Conservation (phyloP, 805 yeast species). For the Ogataea zsoltii region DNA sequence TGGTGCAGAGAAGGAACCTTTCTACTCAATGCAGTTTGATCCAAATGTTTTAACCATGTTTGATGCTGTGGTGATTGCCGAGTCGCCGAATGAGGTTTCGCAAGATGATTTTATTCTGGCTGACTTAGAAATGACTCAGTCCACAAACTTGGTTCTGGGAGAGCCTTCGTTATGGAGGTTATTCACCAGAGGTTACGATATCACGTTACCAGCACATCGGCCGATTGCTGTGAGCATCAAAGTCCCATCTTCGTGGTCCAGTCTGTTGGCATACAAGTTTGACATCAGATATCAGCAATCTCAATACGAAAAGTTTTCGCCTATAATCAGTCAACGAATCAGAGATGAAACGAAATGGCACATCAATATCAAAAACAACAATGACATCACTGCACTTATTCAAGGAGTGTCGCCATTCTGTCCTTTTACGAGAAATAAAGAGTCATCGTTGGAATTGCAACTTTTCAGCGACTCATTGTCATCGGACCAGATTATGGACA, state of each 20-base stretch:
- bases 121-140: constrained; percentile 32
- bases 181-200: constrained; percentile 39
- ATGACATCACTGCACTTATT: constrained; percentile 41
- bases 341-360: constrained; percentile 81
- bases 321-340: constrained; percentile 68
- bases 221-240: constrained; percentile 49
- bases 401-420: constrained; percentile 69
- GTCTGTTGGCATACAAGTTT: constrained; percentile 53
- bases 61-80: constrained; percentile 53
- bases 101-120: constrained; percentile 39
- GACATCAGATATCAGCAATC: constrained; percentile 33
- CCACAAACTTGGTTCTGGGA: constrained; percentile 30
- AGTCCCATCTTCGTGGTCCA: constrained; percentile 60
- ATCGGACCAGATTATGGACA: constrained; percentile 38
- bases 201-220: constrained; percentile 43
- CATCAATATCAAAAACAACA: constrained; percentile 45
- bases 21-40: constrained; percentile 46
- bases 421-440: constrained; percentile 29
- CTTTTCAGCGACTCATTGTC: constrained; percentile 47
- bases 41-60: constrained; percentile 41
- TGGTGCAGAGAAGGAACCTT: constrained; percentile 52
- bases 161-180: constrained; percentile 38
- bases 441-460: constrained; percentile 39
- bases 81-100: constrained; percentile 24
- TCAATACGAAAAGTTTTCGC: constrained; percentile 44